phyloP scores from a whole-genome alignment of 768 basidiomycete species.

The Leccinum sublutescens region DNA sequence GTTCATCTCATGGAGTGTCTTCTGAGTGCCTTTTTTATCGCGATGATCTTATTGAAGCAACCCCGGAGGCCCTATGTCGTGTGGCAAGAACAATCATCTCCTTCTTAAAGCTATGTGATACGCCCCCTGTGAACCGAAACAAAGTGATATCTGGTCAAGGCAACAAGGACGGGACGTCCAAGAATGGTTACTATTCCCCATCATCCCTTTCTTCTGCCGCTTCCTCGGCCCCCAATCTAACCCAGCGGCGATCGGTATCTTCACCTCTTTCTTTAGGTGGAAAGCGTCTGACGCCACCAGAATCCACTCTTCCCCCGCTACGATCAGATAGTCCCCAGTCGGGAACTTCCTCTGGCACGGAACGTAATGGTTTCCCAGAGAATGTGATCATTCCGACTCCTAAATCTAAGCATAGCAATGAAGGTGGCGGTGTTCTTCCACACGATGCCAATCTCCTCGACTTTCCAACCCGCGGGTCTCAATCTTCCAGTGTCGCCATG shows the following conservation, averaged over 20 bases:
- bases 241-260: conserved; percentile 38
- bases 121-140: conserved; percentile 43
- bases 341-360: conserved; percentile 35
- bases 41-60: conserved; percentile 65
- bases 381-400: conserved; percentile 39
- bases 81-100: conserved; percentile 75
- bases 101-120: conserved; percentile 61
- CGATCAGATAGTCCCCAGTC: conserved; percentile 59
- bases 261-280: conserved; percentile 34
- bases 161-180: conserved; percentile 28
- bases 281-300: conserved; percentile 53
- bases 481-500: conserved; percentile 31
- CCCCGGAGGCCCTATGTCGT: conserved; percentile 60
- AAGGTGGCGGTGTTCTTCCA: conserved; percentile 5
- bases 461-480: conserved; percentile 37
- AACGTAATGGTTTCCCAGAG: conserved; percentile 31
- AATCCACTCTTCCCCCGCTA: conserved; percentile 46
- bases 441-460: conserved; percentile 26
- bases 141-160: conserved; percentile 46
- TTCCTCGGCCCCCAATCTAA: conserved; percentile 64
- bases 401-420: conserved; percentile 27
- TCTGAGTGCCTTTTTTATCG: conserved; percentile 63
- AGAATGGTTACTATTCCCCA: conserved; percentile 38
- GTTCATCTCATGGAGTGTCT: conserved; percentile 61
- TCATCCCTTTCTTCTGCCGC: conserved; percentile 41